Conservation (phyloP, 1,284 basidiomycete species). For the Cryptococcus sp. region DNA sequence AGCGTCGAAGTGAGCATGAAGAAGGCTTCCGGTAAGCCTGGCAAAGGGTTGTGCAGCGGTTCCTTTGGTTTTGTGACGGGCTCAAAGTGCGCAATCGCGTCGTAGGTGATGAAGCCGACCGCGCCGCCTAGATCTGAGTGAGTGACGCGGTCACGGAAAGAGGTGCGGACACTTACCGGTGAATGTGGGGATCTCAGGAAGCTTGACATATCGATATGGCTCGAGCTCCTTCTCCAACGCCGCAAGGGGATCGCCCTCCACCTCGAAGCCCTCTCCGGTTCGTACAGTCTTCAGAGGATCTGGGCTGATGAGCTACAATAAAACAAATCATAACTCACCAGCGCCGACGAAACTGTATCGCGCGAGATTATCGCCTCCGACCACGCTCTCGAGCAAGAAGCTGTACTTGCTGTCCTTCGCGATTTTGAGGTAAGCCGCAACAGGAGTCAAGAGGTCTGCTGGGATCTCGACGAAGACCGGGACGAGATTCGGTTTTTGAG, state of each 20-base stretch:
- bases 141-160: slow-evolving; percentile 95
- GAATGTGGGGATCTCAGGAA: slow-evolving; percentile 90
- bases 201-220: slow-evolving; percentile 83
- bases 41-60: slow-evolving; percentile 67
- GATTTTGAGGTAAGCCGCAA: slow-evolving; percentile 92
- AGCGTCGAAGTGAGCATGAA: slow-evolving; percentile 97
- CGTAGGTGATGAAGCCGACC: slow-evolving; percentile 96
- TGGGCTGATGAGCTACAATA: slow-evolving; percentile 44
- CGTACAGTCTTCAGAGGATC: slow-evolving; percentile 92
- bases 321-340: slow-evolving; percentile 60
- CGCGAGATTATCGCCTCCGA: slow-evolving; percentile 86
- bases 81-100: slow-evolving; percentile 96
- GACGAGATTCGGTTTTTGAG: slow-evolving; percentile 54
- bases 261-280: slow-evolving; percentile 80
- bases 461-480: slow-evolving; percentile 91
- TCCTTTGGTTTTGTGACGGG: slow-evolving; percentile 73
- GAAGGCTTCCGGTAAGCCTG: slow-evolving; percentile 88
- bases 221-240: slow-evolving; percentile 84
- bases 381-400: slow-evolving; percentile 89
- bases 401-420: slow-evolving; percentile 89
- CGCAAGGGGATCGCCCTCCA: slow-evolving; percentile 82
- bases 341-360: slow-evolving; percentile 96
- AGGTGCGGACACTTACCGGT: slow-evolving; percentile 81
- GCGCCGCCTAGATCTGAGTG: slow-evolving; percentile 69
- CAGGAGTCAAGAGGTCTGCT: slow-evolving; percentile 94